Evolutionary conservation across 116 monocot species (phyloP).

Genomic region (Zostera marina): DNA sequence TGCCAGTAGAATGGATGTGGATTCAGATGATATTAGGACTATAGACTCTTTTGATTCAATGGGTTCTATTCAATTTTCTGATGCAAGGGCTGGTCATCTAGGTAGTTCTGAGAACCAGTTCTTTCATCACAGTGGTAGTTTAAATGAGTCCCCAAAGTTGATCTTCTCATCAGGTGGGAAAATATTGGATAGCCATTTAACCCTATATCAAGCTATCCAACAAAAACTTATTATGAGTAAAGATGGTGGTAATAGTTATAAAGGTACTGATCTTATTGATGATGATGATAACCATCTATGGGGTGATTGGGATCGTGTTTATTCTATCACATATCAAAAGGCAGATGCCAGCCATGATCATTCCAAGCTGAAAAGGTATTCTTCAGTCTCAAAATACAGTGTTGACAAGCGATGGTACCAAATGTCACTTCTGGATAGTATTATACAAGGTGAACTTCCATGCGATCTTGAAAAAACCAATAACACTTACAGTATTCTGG

Average conservation of each 20-base stretch:
- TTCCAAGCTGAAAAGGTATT: constrained; percentile 31
- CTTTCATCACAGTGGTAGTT: constrained; percentile 13
- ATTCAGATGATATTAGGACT: constrained; percentile 42
- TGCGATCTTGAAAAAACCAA: constrained; percentile 83
- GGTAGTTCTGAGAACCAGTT: constrained; percentile 49
- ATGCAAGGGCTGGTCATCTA: constrained; percentile 84
- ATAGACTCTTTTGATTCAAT: constrained; percentile 58
- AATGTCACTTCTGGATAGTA: constrained; percentile 70
- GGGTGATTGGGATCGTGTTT: constrained; percentile 90
- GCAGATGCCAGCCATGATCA: constrained; percentile 49
- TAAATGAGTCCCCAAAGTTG: constrained; percentile 46
- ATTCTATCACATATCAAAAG: constrained; percentile 84
- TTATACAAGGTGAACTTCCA: constrained; percentile 80
- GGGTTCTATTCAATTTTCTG: constrained; percentile 90
- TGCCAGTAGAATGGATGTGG: constrained; percentile 22
- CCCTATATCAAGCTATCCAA: constrained; percentile 92
- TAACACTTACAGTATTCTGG: constrained; percentile 71
- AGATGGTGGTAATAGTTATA: constrained; percentile 28
- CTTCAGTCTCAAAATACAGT: constrained; percentile 28
- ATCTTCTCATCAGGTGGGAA: constrained; percentile 77
- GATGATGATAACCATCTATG: constrained; percentile 60
- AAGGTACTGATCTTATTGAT: constrained; percentile 28
- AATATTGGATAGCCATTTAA: constrained; percentile 69
- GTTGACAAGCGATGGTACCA: constrained; percentile 32
- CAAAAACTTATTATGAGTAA: constrained; percentile 65